Conservation (phyloP, 2,329 filamentous ascomycete genomes). For the Fusarium guadeloupense region DNA sequence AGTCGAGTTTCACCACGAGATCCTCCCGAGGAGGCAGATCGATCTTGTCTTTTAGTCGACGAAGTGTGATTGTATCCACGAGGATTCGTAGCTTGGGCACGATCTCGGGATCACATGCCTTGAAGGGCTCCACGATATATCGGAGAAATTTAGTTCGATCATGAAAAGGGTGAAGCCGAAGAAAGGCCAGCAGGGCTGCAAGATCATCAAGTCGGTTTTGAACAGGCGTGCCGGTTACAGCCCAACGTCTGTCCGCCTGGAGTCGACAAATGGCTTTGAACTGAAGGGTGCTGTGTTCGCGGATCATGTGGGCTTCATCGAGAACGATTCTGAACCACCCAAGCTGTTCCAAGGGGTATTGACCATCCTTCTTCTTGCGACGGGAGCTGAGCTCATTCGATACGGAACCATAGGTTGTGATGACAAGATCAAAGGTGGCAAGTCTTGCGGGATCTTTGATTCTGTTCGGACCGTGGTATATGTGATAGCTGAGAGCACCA, state of each 20-base stretch:
- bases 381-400: constrained; percentile 78
- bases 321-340: constrained; percentile 95
- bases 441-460: constrained; percentile 75
- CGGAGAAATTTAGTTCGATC: constrained; percentile 78
- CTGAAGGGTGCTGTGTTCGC: constrained; percentile 81
- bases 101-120: constrained; percentile 83
- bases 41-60: constrained; percentile 91
- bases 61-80: constrained; percentile 92
- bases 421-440: constrained; percentile 79
- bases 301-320: constrained; percentile 94
- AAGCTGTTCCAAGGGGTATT: constrained; percentile 76
- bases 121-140: constrained; percentile 86
- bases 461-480: constrained; percentile 86
- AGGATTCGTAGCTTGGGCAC: constrained; percentile 86
- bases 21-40: constrained; percentile 80
- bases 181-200: constrained; percentile 84
- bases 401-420: constrained; percentile 92
- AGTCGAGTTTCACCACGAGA: constrained; percentile 76
- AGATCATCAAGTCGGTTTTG: constrained; percentile 94
- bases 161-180: constrained; percentile 86
- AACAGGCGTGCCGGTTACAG: constrained; percentile 95
- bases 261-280: constrained; percentile 86
- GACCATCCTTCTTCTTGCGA: constrained; percentile 66
- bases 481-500: constrained; percentile 73
- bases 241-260: constrained; percentile 86